A percentile compares a stretch with the other conserved stretches of the same genome.
These are phyloP conservation scores for Paecilomyces variotii DNA, from an alignment of 2,329 filamentous ascomycete species.

Conservation along the genomic window DNA sequence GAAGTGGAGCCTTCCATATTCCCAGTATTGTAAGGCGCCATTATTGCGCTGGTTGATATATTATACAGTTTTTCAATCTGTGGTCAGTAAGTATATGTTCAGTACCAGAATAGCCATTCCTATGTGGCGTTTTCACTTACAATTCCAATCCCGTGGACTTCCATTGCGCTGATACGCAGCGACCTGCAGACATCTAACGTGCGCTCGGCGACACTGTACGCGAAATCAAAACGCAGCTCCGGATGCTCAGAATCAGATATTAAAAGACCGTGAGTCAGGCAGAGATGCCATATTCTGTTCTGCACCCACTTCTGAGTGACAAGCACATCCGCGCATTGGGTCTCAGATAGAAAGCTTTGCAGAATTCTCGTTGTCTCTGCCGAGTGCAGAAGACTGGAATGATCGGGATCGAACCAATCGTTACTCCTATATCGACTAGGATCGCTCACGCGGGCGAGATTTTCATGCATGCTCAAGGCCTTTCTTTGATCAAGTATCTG, in stretches of 20 bases:
- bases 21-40: constrained; percentile 4
- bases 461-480: constrained; percentile 31
- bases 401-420: constrained; percentile 29
- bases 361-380: constrained; percentile 8
- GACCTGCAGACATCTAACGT: constrained; percentile 27
- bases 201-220: constrained; percentile 25
- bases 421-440: constrained; percentile 28
- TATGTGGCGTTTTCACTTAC: constrained; percentile 13
- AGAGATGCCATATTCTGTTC: constrained; percentile 36
- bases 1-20: constrained; percentile 8
- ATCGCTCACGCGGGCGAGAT: constrained; percentile 22
- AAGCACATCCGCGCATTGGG: constrained; percentile 35
- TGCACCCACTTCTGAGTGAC: constrained; percentile 38
- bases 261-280: constrained; percentile 32
- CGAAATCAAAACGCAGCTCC: constrained; percentile 31
- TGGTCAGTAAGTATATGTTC: background rate
- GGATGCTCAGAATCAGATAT: constrained; percentile 24
- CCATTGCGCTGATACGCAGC: constrained; percentile 30
- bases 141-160: constrained; percentile 35
- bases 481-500: constrained; percentile 61
- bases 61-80: constrained; percentile 35
- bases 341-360: constrained; percentile 22
- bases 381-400: constrained; percentile 13
- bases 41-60: constrained; percentile 26
- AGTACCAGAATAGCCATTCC: background rate